Evolutionary conservation across 2,329 filamentous ascomycete genomes (phyloP), one percentile per base, ranked within the genome.

Genomic region (Blastomyces gilchristii): DNA sequence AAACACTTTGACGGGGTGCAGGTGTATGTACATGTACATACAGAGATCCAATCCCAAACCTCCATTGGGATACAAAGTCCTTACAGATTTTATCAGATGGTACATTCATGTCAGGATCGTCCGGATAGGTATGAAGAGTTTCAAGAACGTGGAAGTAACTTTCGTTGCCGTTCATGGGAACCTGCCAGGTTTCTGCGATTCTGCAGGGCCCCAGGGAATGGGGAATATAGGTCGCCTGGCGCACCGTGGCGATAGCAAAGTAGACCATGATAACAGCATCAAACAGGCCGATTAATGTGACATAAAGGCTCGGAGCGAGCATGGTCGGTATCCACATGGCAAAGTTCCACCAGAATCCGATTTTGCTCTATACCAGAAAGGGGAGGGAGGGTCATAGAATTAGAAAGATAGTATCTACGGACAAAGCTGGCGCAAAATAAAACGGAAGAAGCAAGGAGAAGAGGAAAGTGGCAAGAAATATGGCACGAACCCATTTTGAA

Each of bases 291-390:
- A 58, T 49, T 8, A 50, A 11, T 18, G 28, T 18, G 6, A 57
- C 16, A 14, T 22, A 5, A 25, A 61, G 12, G 41, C 41, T 56
- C 22, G 62, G 62, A 7, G 11, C 14, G 9, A 49, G 1, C 9
- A 28, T 18, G 18, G 8, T 61, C 5, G 62, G 62, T 28, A 63
- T 16, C 58, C 47, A 63, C 12, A 63, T 25, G 34, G 25, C 62
- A 28, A 61, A 47, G 43, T 63, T 63, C 58, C 58, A 63, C 37
- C 34, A 43, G 37, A 61, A 56, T 43, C 39, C 62, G 22, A 63
- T 61, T 12, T 6, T 12, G 37, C 25, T 45, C 62, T 63, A 18
- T 25, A 9, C 12, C 14, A 45, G 14, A 31, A 25, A 28, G 5
- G 28, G 4, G 18, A 14, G 25, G 28, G 14, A 8, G 25, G 28